Percentiles rank a stretch among this genome's conserved stretches.
phyloP scores from a whole-genome alignment of 2,329 filamentous ascomycete species.

The Paraphoma sp. region DNA sequence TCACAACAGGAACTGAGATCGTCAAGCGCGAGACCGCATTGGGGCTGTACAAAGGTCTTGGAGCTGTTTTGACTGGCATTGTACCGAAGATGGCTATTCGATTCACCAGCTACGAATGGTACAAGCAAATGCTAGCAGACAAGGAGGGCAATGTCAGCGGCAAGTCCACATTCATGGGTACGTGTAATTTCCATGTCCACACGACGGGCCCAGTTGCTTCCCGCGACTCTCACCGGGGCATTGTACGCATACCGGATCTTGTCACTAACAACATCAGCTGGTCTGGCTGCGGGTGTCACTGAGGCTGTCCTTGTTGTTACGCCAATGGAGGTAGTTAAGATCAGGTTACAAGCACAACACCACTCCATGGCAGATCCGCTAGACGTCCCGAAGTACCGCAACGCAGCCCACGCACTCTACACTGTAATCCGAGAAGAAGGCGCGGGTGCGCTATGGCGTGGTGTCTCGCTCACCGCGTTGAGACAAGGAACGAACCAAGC shows the following conservation, averaged over 20 bases:
- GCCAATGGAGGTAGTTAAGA: slow-evolving; percentile 99
- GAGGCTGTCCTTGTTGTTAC: slow-evolving; percentile 97
- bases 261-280: slow-evolving; percentile 62
- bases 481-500: slow-evolving; percentile 97
- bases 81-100: slow-evolving; percentile 99
- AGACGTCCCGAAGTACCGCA: slow-evolving; percentile 95
- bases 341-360: slow-evolving; percentile 95
- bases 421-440: slow-evolving; percentile 95
- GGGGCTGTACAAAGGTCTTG: slow-evolving; percentile 96
- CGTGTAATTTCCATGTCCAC: slow-evolving; percentile 30
- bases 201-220: background rate
- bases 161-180: slow-evolving; percentile 74
- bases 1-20: slow-evolving; percentile 85
- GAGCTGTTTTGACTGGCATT: slow-evolving; percentile 93
- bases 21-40: slow-evolving; percentile 88
- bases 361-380: slow-evolving; percentile 97
- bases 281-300: slow-evolving; percentile 89
- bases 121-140: slow-evolving; percentile 83
- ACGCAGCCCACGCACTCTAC: slow-evolving; percentile 82
- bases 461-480: slow-evolving; percentile 90
- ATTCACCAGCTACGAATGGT: slow-evolving; percentile 95
- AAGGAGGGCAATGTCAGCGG: slow-evolving; percentile 71
- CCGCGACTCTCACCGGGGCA: background rate
- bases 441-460: slow-evolving; percentile 84
- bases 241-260: background rate